These are phyloP conservation scores for Lenwebbia sp. DNA, from an alignment of 345 rosid species.

Conservation along the genomic window DNA sequence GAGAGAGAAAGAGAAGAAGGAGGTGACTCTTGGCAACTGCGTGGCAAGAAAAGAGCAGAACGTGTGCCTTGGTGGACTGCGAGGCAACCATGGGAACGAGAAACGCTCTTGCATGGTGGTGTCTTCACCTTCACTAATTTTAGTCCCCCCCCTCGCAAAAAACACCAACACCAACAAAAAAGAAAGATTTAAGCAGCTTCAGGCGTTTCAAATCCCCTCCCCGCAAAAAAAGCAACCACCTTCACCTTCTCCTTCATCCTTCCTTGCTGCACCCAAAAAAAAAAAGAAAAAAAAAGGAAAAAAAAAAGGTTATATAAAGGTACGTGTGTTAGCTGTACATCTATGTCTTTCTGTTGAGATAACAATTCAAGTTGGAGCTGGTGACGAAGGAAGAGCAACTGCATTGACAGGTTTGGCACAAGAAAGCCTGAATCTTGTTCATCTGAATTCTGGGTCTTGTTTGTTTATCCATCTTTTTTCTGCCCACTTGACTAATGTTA, in stretches of 20 bases:
- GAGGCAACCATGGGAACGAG: background rate
- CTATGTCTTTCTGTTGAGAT: background rate
- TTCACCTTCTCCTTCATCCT: background rate
- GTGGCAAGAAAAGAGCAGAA: background rate
- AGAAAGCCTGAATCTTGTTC: background rate
- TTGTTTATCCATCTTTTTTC: background rate
- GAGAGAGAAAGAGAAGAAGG: background rate
- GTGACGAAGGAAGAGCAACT: background rate
- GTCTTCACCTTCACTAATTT: background rate
- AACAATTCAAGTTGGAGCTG: background rate
- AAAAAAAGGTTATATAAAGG: background rate
- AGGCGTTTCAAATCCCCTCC: background rate
- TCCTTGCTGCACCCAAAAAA: background rate
- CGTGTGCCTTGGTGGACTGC: background rate
- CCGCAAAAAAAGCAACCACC: background rate
- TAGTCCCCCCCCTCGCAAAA: background rate
- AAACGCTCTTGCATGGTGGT: background rate
- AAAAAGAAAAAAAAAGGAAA: accelerated
- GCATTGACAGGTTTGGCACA: background rate
- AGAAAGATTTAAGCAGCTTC: background rate
- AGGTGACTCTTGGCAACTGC: background rate
- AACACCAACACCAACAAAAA: background rate
- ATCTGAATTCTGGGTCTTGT: background rate
- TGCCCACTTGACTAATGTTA: background rate
- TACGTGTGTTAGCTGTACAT: background rate